A percentile compares a stretch with the other conserved stretches of the same genome.
Evolutionary conservation across 768 basidiomycete species (phyloP).

Genomic region (Tulasnella sp.): DNA sequence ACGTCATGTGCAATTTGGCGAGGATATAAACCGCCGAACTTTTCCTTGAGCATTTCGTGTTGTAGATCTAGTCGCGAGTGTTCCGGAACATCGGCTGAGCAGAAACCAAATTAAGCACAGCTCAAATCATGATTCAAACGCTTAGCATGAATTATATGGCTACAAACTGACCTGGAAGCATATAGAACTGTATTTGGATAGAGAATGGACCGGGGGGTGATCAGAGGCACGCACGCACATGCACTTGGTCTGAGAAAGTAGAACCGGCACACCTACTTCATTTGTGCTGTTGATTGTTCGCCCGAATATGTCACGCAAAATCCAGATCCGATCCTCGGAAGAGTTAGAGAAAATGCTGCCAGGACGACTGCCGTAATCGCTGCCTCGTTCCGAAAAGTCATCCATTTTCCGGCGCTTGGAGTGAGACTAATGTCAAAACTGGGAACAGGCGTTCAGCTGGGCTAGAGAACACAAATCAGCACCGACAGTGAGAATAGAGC

Average conservation of each 20-base stretch:
- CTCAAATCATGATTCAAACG: too few relatives aligned
- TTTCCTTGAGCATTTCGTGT: slow-evolving; percentile 29
- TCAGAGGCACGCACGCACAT: too few relatives aligned
- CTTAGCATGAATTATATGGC: too few relatives aligned
- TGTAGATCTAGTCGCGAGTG: slow-evolving; percentile 32
- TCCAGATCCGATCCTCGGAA: background rate
- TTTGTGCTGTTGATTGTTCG: background rate
- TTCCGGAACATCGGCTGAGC: slow-evolving; percentile 29
- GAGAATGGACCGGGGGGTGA: too few relatives aligned
- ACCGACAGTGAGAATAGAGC: background rate
- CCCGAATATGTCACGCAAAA: background rate
- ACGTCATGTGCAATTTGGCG: slow-evolving; percentile 27
- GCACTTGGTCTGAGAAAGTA: too few relatives aligned
- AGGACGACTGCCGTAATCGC: background rate
- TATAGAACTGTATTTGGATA: too few relatives aligned
- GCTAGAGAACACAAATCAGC: too few relatives aligned
- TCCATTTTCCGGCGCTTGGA: background rate
- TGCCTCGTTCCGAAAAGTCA: background rate
- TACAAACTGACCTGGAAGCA: too few relatives aligned
- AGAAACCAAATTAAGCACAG: too few relatives aligned
- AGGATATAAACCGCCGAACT: slow-evolving; percentile 29
- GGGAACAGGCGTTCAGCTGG: too few relatives aligned
- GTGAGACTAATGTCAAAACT: background rate
- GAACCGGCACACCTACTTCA: background rate
- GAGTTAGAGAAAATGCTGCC: background rate